Conservation (phyloP, 441 rosid genomes). For the Erodium moschatum region DNA sequence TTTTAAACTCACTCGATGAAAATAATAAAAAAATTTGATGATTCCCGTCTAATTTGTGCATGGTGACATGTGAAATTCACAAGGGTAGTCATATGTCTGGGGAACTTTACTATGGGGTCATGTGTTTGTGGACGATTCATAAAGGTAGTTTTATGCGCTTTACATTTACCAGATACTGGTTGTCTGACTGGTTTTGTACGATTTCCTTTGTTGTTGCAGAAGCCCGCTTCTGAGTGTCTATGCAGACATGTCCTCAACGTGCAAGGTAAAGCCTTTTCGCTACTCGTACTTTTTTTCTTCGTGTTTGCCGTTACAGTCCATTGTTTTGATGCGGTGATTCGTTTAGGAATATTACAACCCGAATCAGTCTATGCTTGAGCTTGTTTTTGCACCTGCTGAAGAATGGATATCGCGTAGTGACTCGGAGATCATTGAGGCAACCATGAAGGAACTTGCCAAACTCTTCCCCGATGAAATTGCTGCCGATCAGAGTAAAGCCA, state of each 20-base stretch:
- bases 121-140: no score
- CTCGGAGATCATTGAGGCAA: slow-evolving; percentile 72
- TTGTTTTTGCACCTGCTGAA: slow-evolving; percentile 91
- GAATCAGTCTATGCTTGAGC: slow-evolving; percentile 82
- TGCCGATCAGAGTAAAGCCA: slow-evolving; percentile 86
- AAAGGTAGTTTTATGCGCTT: no score
- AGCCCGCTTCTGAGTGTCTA: slow-evolving; percentile 86
- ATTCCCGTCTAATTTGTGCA: no score
- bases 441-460: slow-evolving; percentile 82
- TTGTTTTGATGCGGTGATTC: slow-evolving; percentile 2
- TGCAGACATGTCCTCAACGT: slow-evolving; percentile 94
- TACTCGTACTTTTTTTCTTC: not conserved
- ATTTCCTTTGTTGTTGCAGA: slow-evolving; percentile 35
- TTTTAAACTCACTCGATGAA: no score
- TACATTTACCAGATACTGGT: not conserved
- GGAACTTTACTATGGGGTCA: no score
- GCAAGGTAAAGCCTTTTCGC: slow-evolving; percentile 51
- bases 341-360: slow-evolving; percentile 78
- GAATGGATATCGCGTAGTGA: slow-evolving; percentile 78
- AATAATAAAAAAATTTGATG: no score
- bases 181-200: not conserved
- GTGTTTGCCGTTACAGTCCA: not conserved
- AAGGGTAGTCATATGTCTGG: no score
- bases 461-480: slow-evolving; percentile 85
- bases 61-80: no score